Percentiles rank a stretch among this genome's conserved stretches.
These are phyloP conservation scores for Pharus latifolius DNA, from an alignment of 176 grass and related monocot species.

Conservation along the genomic window DNA sequence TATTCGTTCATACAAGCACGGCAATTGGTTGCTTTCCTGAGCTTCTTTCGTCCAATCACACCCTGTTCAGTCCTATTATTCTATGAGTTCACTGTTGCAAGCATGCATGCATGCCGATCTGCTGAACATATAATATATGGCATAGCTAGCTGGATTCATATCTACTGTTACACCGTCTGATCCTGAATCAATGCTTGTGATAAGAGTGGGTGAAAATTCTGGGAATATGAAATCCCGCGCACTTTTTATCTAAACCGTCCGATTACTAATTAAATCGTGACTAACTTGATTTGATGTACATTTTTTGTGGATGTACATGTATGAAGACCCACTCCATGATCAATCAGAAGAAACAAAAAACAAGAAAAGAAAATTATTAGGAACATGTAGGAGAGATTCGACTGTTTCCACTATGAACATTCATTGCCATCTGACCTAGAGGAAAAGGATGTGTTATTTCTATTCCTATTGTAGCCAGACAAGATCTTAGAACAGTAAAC, in stretches of 20 bases:
- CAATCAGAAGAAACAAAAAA: not conserved
- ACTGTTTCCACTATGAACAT: not conserved
- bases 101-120: not conserved
- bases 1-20: not conserved
- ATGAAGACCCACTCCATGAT: not conserved
- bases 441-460: not conserved
- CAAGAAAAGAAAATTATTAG: not conserved
- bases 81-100: constrained; percentile 7
- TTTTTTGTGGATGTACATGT: not conserved
- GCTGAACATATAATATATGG: not conserved
- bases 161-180: not conserved
- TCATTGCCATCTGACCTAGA: not conserved
- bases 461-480: constrained; percentile 4
- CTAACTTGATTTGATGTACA: not conserved
- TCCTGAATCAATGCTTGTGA: not conserved
- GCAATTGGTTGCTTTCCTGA: constrained; percentile 13
- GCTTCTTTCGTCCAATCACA: not conserved
- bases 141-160: not conserved
- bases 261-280: too few species aligned
- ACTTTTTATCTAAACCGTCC: not conserved
- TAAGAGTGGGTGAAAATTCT: not conserved
- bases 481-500: constrained; percentile 14
- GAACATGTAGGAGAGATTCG: not conserved
- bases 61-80: constrained; percentile 10
- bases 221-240: not conserved